phyloP scores from a whole-genome alignment of 331 rosid genomes.

The Ulmus americana region DNA sequence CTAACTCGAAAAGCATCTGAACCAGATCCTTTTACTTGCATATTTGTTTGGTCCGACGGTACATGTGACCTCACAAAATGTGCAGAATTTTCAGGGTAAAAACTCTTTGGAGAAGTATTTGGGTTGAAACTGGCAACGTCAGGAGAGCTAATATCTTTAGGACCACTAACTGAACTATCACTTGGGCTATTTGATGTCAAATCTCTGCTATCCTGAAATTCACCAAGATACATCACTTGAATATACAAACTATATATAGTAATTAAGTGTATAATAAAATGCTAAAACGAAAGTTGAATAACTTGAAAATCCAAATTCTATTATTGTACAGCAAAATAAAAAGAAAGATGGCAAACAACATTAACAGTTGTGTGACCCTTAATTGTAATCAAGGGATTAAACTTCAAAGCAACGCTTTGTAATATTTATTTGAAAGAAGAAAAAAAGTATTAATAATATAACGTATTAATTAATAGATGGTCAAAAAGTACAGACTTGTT shows the following conservation, averaged over 20 bases:
- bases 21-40: slow-evolving; percentile 94
- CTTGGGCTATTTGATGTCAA: slow-evolving; percentile 77
- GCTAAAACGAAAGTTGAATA: not conserved
- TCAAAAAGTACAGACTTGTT: too few relatives aligned
- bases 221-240: too few relatives aligned
- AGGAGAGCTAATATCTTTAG: slow-evolving; percentile 68
- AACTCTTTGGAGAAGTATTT: slow-evolving; percentile 52
- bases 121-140: slow-evolving; percentile 48
- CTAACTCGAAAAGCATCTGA: slow-evolving; percentile 94
- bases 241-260: too few relatives aligned
- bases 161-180: slow-evolving; percentile 61
- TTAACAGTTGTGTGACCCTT: not conserved
- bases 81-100: slow-evolving; percentile 42
- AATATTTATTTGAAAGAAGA: not conserved
- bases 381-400: not conserved
- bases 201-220: slow-evolving; percentile 77
- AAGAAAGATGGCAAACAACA: not conserved
- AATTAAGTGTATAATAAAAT: too few relatives aligned
- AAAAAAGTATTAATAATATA: not conserved
- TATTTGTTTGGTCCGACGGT: slow-evolving; percentile 57
- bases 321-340: too few relatives aligned
- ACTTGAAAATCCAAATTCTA: not conserved
- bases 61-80: slow-evolving; percentile 78
- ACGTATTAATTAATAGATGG: not conserved
- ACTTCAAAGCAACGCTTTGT: not conserved